phyloP scores from a whole-genome alignment of 805 yeast genomes.

The Hanseniaspora mollemarum region DNA sequence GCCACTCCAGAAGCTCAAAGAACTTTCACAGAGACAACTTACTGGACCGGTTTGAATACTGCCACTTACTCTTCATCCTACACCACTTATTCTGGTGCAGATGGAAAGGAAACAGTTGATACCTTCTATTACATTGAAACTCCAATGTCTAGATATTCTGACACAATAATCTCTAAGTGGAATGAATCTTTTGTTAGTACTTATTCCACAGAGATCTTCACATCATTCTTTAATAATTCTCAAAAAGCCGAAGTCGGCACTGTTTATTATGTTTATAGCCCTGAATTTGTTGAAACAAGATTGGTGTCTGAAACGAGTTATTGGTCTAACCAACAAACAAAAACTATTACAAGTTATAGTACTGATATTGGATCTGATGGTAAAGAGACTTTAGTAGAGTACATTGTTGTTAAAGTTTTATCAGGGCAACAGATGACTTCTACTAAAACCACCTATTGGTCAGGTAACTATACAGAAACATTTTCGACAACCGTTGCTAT shows the following conservation, averaged over 20 bases:
- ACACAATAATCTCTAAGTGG: neutral
- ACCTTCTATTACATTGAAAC: conserved; percentile 4
- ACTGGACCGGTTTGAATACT: too few relatives aligned
- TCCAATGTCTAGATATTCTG: neutral
- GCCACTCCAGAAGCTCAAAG: too few relatives aligned
- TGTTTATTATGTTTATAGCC: conserved; percentile 1
- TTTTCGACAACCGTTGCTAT: neutral
- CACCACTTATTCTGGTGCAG: conserved; percentile 16
- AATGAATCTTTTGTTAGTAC: neutral
- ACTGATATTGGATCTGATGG: neutral
- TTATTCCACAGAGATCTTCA: conserved; percentile 3
- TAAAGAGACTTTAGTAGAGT: neutral
- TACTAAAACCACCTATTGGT: conserved; percentile 11
- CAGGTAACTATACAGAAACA: conserved; percentile 1
- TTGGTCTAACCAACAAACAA: neutral
- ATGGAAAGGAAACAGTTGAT: conserved; percentile 9
- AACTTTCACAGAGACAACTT: too few relatives aligned
- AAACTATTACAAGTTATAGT: neutral
- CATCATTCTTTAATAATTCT: neutral
- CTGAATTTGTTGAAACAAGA: neutral
- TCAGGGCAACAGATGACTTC: neutral
- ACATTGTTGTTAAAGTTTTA: neutral
- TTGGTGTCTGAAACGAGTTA: neutral
- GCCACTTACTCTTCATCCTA: too few relatives aligned
- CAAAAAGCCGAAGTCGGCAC: neutral